Conservation (phyloP, 305 asterid genomes). For the Fraxinus sp. region DNA sequence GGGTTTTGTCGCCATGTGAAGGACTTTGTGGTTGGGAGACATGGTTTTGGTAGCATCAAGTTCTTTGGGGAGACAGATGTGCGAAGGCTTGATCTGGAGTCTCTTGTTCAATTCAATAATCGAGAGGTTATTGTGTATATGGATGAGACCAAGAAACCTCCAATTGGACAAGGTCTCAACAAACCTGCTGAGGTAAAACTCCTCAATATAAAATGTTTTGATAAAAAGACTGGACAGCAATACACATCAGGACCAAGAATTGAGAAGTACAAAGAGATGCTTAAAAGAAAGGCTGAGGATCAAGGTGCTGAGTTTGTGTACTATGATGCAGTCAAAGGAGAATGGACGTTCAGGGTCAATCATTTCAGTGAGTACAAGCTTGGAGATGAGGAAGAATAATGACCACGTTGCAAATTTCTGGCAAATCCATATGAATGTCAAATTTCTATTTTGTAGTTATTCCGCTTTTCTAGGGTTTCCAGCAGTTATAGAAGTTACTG, state of each 20-base stretch:
- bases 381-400: conserved; percentile 35
- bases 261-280: conserved; percentile 60
- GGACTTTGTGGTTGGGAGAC: conserved; percentile 76
- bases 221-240: conserved; percentile 52
- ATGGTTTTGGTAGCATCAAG: conserved; percentile 70
- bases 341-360: conserved; percentile 73
- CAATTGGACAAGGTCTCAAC: conserved; percentile 78
- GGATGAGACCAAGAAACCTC: conserved; percentile 75
- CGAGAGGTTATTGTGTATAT: conserved; percentile 66
- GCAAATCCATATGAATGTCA: not conserved
- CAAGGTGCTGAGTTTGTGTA: conserved; percentile 78
- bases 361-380: conserved; percentile 59
- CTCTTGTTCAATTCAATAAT: conserved; percentile 56
- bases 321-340: conserved; percentile 70
- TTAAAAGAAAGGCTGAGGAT: conserved; percentile 59
- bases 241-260: conserved; percentile 61
- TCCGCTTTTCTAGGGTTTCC: not conserved
- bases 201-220: conserved; percentile 65
- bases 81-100: conserved; percentile 67
- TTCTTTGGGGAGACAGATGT: conserved; percentile 82
- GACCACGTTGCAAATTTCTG: not conserved
- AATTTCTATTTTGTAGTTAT: not conserved
- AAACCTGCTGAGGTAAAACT: conserved; percentile 82
- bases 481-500: not conserved
- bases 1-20: conserved; percentile 68